phyloP scores from a whole-genome alignment of 306 rosid genomes.

The Lotus japonicus region DNA sequence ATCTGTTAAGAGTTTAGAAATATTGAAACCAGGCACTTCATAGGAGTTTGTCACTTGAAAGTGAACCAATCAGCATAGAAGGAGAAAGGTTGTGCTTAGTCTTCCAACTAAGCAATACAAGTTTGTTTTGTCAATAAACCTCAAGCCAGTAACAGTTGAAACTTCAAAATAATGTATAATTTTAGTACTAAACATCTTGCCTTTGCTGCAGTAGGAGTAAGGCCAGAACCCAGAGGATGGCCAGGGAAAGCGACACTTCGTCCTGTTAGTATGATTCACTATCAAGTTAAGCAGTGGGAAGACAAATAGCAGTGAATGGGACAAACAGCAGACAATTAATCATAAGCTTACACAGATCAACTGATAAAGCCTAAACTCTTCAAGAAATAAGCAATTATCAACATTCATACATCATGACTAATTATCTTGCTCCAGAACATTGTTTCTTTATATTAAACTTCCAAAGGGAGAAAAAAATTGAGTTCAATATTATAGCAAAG shows the following conservation, averaged over 20 bases:
- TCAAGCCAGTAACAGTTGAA: conserved; percentile 43
- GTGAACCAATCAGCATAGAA: conserved; percentile 28
- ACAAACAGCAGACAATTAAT: neutral
- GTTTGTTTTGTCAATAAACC: conserved; percentile 27
- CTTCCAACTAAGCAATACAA: conserved; percentile 28
- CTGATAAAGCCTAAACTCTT: conserved; percentile 9
- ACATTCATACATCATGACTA: conserved; percentile 3
- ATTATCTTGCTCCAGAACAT: neutral
- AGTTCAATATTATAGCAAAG: conserved; percentile 5
- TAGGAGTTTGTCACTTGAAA: conserved; percentile 17
- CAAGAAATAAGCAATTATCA: conserved; percentile 7
- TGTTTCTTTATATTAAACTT: conserved; percentile 11
- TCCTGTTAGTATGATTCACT: conserved; percentile 57
- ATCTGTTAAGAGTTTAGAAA: neutral
- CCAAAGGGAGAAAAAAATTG: conserved; percentile 9
- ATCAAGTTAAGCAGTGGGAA: conserved; percentile 31
- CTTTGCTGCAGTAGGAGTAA: conserved; percentile 84
- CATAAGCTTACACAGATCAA: conserved; percentile 2
- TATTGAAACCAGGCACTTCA: neutral
- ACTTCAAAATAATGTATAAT: conserved; percentile 45
- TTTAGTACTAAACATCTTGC: conserved; percentile 56
- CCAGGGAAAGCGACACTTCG: conserved; percentile 99
- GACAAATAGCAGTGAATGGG: conserved; percentile 9
- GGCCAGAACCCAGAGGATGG: conserved; percentile 93
- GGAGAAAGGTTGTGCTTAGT: conserved; percentile 5